Base-by-base conservation (phyloP, 371 early-diverging fungal species). In the Enteropsectra breve region DNA sequence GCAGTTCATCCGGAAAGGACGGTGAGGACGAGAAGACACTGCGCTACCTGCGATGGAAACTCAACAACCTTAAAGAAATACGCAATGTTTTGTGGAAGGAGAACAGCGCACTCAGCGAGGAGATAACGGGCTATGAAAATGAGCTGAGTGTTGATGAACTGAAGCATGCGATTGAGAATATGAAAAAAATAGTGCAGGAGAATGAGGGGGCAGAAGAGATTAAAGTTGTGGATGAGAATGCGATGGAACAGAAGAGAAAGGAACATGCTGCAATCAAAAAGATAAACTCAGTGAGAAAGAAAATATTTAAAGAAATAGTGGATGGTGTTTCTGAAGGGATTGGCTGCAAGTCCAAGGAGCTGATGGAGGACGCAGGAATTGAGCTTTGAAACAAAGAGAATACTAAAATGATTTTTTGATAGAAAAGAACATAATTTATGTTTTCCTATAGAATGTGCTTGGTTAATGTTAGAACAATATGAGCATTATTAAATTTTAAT, bases 311-410 rank as follows among this genome's bases (percentile, higher is more conserved):
- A 29, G 55, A 62, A 15, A 72, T 78, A 21, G 24, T 74, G 2
- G 66, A 53, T 13, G 54, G 28, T 21, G 33, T 78, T 28, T 48
- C 29, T 29, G 79, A 78, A 49, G 72, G 74, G 11, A 34, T 63
- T 40, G 72, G 56, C 21, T 65, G 64, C 23, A 73, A 57, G 47
- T 69, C 65, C 30, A 49, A 47, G 23, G 72, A 67, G 23, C 50
- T 78, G 21, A 34, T 74, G 21, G 67, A 66, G n/a, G 74, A 71
- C 21, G 60, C 69, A 24, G 79, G 75, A 37, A 65, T 78, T 53
- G 60, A 68, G 15, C 30, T 40, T 40, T 49, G 28, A 23, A 23
- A 18, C 21, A 38, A 59, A 5, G 59, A 23, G 4, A n/a, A 38
- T 45, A 23, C 37, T 5, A 36, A 28, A 18, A 21, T 28, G 4